These are phyloP conservation scores for Penicillium sp. DNA, from an alignment of 2,329 filamentous ascomycete species.

Conservation along the genomic window DNA sequence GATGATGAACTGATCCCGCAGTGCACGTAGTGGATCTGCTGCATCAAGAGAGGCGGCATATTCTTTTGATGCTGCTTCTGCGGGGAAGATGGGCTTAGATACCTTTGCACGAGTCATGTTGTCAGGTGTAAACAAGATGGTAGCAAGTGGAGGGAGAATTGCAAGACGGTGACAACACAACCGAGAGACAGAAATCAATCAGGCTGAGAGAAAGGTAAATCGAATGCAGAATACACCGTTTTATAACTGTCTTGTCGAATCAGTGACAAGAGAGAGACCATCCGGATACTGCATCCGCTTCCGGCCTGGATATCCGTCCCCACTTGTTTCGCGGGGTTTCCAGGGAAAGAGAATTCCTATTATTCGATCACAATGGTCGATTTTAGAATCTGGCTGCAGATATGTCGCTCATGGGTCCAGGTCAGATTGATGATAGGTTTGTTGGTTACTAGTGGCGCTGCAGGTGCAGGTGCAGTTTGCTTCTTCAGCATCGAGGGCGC, in stretches of 20 bases:
- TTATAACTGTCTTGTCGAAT: conserved; percentile 13
- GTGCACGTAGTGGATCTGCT: conserved; percentile 53
- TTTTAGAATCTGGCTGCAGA: too few species aligned
- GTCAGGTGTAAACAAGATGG: background rate
- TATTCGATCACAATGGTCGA: background rate
- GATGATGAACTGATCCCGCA: conserved; percentile 68
- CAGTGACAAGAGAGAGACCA: conserved; percentile 7
- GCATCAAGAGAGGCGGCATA: conserved; percentile 51
- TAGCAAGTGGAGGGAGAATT: background rate
- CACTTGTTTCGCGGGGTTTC: conserved; percentile 1
- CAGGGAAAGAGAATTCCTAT: background rate
- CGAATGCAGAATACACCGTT: conserved; percentile 3
- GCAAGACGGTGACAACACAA: background rate
- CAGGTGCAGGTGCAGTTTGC: too few species aligned
- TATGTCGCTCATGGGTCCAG: too few species aligned
- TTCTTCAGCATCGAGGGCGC: too few species aligned
- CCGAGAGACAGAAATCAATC: background rate
- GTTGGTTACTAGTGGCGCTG: too few species aligned
- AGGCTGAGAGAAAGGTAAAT: conserved; percentile 14
- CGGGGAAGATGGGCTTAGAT: conserved; percentile 28
- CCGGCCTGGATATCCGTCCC: conserved; percentile 20
- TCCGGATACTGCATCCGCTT: conserved; percentile 19
- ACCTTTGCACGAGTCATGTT: conserved; percentile 10
- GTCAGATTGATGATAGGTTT: too few species aligned
- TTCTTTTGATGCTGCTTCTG: conserved; percentile 28